These are phyloP conservation scores for Elsinoe perseae DNA, from an alignment of 2,329 filamentous ascomycete species.

Conservation along the genomic window DNA sequence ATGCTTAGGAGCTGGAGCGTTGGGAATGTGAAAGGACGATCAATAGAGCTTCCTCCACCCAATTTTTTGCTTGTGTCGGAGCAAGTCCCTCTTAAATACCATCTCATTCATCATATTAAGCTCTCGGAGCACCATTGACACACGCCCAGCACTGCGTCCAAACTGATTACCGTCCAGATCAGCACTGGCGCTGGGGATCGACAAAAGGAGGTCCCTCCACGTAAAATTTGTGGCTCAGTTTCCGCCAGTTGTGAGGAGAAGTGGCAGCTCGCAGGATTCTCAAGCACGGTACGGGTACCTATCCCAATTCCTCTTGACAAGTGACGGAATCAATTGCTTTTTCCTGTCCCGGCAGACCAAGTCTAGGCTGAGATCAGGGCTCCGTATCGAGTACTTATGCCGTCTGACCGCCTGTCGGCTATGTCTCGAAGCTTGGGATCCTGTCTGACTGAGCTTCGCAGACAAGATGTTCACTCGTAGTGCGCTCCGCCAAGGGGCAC, in stretches of 20 bases:
- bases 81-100: not conserved
- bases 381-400: not conserved
- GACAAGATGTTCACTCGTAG: slow-evolving; percentile 4
- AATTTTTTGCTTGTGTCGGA: not conserved
- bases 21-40: slow-evolving; percentile 10
- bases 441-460: slow-evolving; percentile 3
- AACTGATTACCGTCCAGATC: slow-evolving; percentile 4
- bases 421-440: not conserved
- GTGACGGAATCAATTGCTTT: slow-evolving; percentile 8
- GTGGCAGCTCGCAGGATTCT: slow-evolving; percentile 8
- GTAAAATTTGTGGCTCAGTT: not conserved
- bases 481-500: not conserved
- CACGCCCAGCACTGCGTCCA: not conserved
- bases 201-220: not conserved
- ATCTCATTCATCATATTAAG: not conserved
- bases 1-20: slow-evolving; percentile 10
- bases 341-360: not conserved
- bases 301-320: not conserved
- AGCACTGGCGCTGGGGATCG: slow-evolving; percentile 5
- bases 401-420: slow-evolving; percentile 1
- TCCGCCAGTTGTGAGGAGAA: not conserved
- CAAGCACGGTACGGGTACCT: not conserved
- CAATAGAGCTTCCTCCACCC: not conserved
- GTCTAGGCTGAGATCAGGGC: slow-evolving; percentile 3
- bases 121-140: not conserved